These are phyloP conservation scores for Albophoma yamanashiensis DNA, from an alignment of 2,329 filamentous ascomycete species.

Conservation along the genomic window DNA sequence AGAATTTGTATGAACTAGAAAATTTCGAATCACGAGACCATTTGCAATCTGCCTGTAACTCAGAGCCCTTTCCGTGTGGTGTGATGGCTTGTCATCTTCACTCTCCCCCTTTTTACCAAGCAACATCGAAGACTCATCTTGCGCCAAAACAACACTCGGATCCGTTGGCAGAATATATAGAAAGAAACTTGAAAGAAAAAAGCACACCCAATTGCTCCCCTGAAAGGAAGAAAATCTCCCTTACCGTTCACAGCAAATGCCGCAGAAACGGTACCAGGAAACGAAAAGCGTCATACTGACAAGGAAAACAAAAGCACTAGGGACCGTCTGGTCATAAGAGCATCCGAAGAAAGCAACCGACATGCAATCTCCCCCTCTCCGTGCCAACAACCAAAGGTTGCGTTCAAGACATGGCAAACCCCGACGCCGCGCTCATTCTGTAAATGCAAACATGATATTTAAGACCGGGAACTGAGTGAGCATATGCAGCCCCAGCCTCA, in stretches of 20 bases:
- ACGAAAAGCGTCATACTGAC: neutral
- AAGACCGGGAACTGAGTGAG: neutral
- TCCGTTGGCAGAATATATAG: neutral
- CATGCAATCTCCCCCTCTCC: neutral
- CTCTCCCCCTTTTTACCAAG: neutral
- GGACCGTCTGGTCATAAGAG: neutral
- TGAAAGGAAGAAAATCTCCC: neutral
- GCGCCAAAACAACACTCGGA: neutral
- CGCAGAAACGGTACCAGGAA: neutral
- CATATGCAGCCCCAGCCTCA: constrained; percentile 8
- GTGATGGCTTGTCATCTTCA: neutral
- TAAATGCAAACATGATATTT: neutral
- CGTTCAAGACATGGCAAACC: constrained; percentile 1
- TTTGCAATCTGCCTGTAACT: neutral
- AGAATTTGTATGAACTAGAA: neutral
- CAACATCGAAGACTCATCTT: neutral
- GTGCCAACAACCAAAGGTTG: neutral
- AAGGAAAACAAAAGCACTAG: neutral
- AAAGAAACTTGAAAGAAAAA: neutral
- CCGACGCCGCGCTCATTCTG: constrained; percentile 3
- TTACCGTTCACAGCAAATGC: neutral
- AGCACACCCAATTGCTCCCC: neutral
- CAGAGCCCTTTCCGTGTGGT: neutral
- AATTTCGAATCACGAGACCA: neutral
- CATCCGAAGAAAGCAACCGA: neutral